Evolutionary conservation across 129 eudicot genomes (phyloP), one percentile per base, ranked within the genome.

Genomic region (Centrapalus pauciflorus): DNA sequence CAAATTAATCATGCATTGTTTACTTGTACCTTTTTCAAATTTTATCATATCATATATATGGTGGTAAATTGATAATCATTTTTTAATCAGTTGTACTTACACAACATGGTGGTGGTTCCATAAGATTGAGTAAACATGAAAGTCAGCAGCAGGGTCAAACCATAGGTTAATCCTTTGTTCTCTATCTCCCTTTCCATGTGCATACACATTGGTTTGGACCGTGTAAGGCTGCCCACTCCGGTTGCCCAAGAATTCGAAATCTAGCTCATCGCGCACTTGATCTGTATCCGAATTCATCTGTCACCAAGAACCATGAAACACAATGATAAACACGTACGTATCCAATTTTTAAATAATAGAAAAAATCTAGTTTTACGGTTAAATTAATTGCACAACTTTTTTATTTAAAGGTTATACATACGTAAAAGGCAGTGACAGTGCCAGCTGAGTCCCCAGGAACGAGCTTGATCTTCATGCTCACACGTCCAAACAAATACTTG

Each of bases 401-500:
- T 35, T 24, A 21, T 2, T 9, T 55, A 54, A 28, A 38, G 0
- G 4, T 43, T 87, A 2, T 73, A 90, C 89, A 2, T 73, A 90
- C 97, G 35, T 90, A 90, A 51, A 90, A 90, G 11, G 97, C 95
- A 11, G 97, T 86, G 61, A 90, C 97, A 7, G 97, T 90, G 67
- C 97, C 97, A 2, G 97, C 97, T 20, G 97, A 90, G 70, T 90
- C 97, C 13, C 95, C 97, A 0, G 95, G 91, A 23, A 89, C 72
- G 46, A 89, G 95, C 77, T 89, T 89, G 73, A 89, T 89, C 74
- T 81, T 86, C 90, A 90, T 86, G 73, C 95, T 86, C 5, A 90
- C 88, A 40, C 86, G 85, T 61, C 97, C 97, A 46, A 81, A 90
- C 69, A 81, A 54, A 25, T 90, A 90, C 34, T 84, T 61, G 16